Conservation (phyloP, 148 eudicot genomes). For the Rhododendron simsii region DNA sequence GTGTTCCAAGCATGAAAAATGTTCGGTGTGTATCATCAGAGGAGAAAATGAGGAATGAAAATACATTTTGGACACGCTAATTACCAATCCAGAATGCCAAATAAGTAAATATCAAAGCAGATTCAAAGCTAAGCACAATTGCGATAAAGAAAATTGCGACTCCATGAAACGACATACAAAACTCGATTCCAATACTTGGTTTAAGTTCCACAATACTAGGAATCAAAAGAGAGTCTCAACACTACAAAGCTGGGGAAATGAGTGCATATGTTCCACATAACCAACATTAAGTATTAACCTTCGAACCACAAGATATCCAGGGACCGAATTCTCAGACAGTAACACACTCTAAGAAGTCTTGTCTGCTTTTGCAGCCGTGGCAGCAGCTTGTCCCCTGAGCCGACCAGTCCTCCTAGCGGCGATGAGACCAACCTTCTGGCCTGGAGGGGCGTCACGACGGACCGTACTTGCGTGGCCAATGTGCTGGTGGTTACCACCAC, state of each 20-base stretch:
- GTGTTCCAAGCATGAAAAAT: too few species aligned
- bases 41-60: too few species aligned
- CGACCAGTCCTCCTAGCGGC: constrained; percentile 59
- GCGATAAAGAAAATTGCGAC: background rate
- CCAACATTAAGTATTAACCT: background rate
- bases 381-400: constrained; percentile 55
- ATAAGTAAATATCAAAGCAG: too few species aligned
- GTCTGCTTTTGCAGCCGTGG: constrained; percentile 43
- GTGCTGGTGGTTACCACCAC: constrained; percentile 64
- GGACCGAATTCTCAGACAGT: background rate
- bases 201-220: background rate
- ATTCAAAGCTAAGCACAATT: too few species aligned
- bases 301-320: background rate
- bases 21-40: too few species aligned
- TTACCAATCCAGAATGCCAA: too few species aligned
- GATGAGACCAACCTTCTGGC: constrained; percentile 56
- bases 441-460: constrained; percentile 54
- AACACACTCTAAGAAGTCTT: constrained; percentile 13
- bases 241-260: background rate
- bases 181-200: background rate
- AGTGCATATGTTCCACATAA: background rate
- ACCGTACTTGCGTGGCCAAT: constrained; percentile 57
- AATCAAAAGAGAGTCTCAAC: background rate
- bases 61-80: too few species aligned
- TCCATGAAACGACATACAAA: background rate